Percentiles rank a stretch among this genome's conserved stretches.
Conservation (phyloP, 345 rosid genomes). For the Lagerstroemia speciosa region DNA sequence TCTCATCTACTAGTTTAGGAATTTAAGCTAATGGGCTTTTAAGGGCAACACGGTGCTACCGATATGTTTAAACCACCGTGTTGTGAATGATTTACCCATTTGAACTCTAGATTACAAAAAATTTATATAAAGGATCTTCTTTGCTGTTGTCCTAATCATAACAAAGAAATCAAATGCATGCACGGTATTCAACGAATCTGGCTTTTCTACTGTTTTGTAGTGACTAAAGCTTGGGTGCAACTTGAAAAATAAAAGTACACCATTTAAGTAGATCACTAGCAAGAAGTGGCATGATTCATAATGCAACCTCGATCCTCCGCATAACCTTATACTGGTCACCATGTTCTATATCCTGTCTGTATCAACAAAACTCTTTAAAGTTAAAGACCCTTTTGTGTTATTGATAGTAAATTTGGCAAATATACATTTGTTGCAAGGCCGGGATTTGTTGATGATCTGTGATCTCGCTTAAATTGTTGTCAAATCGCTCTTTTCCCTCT, state of each 20-base stretch:
- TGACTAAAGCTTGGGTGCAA: background rate
- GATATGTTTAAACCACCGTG: background rate
- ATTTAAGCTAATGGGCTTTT: background rate
- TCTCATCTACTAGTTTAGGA: background rate
- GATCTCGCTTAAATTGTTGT: background rate
- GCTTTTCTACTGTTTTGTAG: background rate
- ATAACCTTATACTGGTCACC: background rate
- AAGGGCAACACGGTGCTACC: background rate
- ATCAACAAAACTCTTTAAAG: background rate
- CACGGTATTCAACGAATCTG: too few relatives aligned
- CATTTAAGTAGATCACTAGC: too few relatives aligned
- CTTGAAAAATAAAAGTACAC: too few relatives aligned
- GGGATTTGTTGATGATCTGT: background rate
- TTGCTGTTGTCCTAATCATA: background rate
- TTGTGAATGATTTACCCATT: background rate
- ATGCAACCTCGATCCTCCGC: background rate
- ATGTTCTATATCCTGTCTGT: background rate
- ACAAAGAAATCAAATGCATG: too few relatives aligned
- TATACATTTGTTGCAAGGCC: background rate
- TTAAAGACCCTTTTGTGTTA: too few relatives aligned
- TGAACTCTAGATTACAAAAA: background rate
- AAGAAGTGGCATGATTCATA: background rate
- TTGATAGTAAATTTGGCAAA: background rate
- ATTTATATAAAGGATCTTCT: background rate
- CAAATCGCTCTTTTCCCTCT: background rate